These are phyloP conservation scores for Microbotryum silenes-acaulis DNA, from an alignment of 1,284 basidiomycete species.

Conservation along the genomic window DNA sequence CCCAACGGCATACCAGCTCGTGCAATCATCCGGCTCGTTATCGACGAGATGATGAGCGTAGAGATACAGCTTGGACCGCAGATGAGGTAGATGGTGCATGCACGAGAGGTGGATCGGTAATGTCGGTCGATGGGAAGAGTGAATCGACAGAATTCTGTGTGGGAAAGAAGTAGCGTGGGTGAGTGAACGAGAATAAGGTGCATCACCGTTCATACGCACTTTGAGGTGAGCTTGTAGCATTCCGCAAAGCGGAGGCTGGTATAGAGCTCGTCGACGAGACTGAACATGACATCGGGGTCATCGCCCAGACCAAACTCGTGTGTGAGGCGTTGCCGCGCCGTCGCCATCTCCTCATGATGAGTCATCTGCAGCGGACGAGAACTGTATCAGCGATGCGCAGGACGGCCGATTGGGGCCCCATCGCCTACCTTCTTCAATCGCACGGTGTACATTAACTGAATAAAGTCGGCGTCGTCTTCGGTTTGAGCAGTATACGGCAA, in stretches of 20 bases:
- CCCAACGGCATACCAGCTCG: constrained; percentile 97
- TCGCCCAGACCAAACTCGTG: constrained; percentile 71
- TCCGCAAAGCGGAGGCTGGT: constrained; percentile 84
- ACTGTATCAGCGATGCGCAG: neutral
- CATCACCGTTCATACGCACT: constrained; percentile 47
- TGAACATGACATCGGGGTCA: constrained; percentile 85
- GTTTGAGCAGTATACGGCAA: constrained; percentile 75
- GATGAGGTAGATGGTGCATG: constrained; percentile 86
- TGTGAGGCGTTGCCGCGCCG: constrained; percentile 63
- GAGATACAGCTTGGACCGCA: constrained; percentile 87
- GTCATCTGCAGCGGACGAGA: constrained; percentile 49
- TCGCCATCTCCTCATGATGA: constrained; percentile 68
- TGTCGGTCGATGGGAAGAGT: constrained; percentile 71
- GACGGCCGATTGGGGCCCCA: constrained; percentile 7
- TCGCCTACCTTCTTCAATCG: constrained; percentile 65
- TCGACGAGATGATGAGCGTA: constrained; percentile 93
- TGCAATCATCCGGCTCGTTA: constrained; percentile 78
- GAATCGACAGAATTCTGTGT: constrained; percentile 66
- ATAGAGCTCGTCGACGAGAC: constrained; percentile 85
- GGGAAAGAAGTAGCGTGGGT: neutral
- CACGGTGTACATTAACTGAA: constrained; percentile 83
- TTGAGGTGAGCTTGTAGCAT: constrained; percentile 77
- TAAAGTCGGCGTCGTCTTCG: constrained; percentile 77
- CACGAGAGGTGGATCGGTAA: constrained; percentile 92
- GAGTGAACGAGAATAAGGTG: neutral